phyloP scores from a whole-genome alignment of 1,139 yeast species.

The Geotrichum phurueaensis region DNA sequence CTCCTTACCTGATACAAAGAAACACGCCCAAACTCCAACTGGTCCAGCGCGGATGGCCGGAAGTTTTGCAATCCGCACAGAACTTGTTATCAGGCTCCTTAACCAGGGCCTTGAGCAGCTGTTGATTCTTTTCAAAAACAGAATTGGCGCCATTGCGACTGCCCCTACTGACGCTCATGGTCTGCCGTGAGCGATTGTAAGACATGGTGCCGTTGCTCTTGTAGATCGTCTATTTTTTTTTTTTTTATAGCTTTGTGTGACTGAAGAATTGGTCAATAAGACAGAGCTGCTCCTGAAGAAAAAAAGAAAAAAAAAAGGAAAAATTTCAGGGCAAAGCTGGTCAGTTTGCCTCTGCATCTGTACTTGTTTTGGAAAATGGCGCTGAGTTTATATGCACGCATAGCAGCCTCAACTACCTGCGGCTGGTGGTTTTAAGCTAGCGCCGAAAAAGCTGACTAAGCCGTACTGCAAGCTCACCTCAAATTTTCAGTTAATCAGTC shows the following conservation, averaged over 20 bases:
- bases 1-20: slow-evolving; percentile 55
- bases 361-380: neutral
- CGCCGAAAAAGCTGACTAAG: neutral
- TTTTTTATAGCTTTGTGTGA: neutral
- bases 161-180: neutral
- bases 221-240: neutral
- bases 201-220: neutral
- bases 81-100: slow-evolving; percentile 67
- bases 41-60: slow-evolving; percentile 95
- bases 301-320: neutral
- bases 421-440: neutral
- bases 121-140: slow-evolving; percentile 47
- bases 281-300: neutral
- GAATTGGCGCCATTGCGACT: neutral
- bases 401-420: neutral
- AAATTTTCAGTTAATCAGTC: neutral
- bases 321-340: neutral
- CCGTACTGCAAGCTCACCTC: neutral
- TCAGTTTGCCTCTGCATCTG: neutral
- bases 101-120: slow-evolving; percentile 63
- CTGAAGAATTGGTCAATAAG: neutral
- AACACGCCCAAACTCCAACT: slow-evolving; percentile 93
- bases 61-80: slow-evolving; percentile 88
- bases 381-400: neutral
- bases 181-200: neutral